A percentile compares a stretch with the other conserved stretches of the same genome.
phyloP scores from a whole-genome alignment of 2,329 filamentous ascomycete species.

The Ceratocystis colombiana region DNA sequence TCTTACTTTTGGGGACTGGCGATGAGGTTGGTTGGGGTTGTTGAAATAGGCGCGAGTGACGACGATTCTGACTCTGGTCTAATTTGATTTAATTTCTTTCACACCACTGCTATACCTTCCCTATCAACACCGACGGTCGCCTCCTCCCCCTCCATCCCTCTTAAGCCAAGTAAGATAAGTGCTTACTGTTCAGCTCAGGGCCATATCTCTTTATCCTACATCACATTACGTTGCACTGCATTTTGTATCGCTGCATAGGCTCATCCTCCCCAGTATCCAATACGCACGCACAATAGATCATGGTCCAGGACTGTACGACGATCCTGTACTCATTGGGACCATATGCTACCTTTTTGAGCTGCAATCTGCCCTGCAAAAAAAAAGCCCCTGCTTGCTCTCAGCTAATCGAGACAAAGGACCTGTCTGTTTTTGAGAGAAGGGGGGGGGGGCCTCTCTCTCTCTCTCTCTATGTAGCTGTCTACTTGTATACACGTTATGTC shows the following conservation, averaged over 20 bases:
- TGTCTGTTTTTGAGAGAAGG: background rate
- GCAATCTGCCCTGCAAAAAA: background rate
- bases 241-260: background rate
- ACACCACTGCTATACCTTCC: too few relatives aligned
- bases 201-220: background rate
- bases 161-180: background rate
- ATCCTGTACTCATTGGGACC: background rate
- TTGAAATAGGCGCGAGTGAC: background rate
- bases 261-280: background rate
- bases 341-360: background rate
- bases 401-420: slow-evolving; percentile 8
- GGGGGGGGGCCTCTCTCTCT: background rate
- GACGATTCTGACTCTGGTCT: background rate
- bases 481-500: background rate
- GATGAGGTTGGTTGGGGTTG: background rate
- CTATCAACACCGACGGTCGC: too few relatives aligned
- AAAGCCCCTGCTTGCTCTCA: background rate
- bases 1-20: background rate
- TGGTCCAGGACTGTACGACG: background rate
- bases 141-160: background rate
- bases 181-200: slow-evolving; percentile 3
- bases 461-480: background rate
- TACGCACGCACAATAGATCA: background rate
- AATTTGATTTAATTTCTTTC: background rate
- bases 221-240: slow-evolving; percentile 2